Evolutionary conservation across 2,329 filamentous ascomycete species (phyloP).

Genomic region (Aschersonia sp.): DNA sequence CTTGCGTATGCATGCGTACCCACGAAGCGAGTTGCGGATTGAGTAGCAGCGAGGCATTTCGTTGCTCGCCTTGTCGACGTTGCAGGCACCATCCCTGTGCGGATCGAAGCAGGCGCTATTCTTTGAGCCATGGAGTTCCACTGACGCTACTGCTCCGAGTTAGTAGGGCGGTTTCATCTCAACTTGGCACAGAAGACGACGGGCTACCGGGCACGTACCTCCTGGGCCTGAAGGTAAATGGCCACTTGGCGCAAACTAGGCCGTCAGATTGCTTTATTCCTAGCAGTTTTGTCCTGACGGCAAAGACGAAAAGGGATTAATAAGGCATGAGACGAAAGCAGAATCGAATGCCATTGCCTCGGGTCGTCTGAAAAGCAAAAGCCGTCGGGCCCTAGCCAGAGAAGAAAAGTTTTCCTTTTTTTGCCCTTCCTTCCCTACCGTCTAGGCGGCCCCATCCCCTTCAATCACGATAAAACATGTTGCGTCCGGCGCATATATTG

Average conservation of each 20-base stretch:
- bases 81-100: slow-evolving; percentile 4
- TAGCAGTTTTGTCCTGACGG: not conserved
- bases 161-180: slow-evolving; percentile 5
- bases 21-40: not conserved
- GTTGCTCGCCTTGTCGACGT: not conserved
- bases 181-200: slow-evolving; percentile 1
- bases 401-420: too few relatives aligned
- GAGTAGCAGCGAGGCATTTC: not conserved
- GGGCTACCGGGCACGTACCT: slow-evolving; percentile 1
- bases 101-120: slow-evolving; percentile 4
- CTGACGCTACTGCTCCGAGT: not conserved
- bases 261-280: too few relatives aligned
- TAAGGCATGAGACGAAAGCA: not conserved
- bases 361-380: not conserved
- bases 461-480: not conserved
- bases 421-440: too few relatives aligned
- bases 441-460: too few relatives aligned
- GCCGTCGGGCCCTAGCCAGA: not conserved
- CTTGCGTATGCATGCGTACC: not conserved
- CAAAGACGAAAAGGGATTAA: not conserved
- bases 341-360: not conserved
- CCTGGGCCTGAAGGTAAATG: not conserved
- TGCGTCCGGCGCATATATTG: not conserved
- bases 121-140: not conserved
- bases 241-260: too few relatives aligned